These are phyloP conservation scores for Juncus effusus DNA, from an alignment of 176 grass and related monocot genomes.

Conservation along the genomic window DNA sequence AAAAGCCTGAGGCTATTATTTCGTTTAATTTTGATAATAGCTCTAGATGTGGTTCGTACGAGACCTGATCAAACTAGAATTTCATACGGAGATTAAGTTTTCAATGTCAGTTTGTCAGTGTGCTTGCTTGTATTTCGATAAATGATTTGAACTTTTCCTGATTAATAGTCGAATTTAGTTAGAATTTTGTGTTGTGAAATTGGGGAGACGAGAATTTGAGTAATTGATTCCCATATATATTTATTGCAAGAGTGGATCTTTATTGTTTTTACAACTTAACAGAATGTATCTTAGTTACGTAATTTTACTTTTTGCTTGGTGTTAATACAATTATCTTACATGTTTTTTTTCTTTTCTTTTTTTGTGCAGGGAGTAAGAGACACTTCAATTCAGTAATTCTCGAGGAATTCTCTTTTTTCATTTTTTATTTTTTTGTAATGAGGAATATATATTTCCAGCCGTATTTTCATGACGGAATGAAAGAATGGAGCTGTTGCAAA, in stretches of 20 bases:
- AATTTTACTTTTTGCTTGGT: neutral
- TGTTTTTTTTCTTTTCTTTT: slow-evolving; percentile 13
- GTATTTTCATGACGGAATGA: slow-evolving; percentile 90
- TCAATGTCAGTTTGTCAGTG: too few relatives aligned
- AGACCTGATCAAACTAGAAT: slow-evolving; percentile 1
- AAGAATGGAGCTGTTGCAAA: slow-evolving; percentile 99
- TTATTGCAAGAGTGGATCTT: neutral
- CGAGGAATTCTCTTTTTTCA: slow-evolving; percentile 7
- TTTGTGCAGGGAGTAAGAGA: slow-evolving; percentile 80
- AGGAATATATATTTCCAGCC: slow-evolving; percentile 51
- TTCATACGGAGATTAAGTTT: neutral
- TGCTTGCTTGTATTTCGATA: too few relatives aligned
- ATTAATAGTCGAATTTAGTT: too few relatives aligned
- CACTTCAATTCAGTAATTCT: slow-evolving; percentile 7
- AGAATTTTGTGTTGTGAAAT: too few relatives aligned
- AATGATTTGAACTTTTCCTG: too few relatives aligned
- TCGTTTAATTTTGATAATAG: neutral
- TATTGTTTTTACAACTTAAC: too few relatives aligned
- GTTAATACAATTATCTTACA: neutral
- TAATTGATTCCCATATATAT: neutral
- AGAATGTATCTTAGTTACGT: too few relatives aligned
- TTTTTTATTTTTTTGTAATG: slow-evolving; percentile 33
- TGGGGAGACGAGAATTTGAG: too few relatives aligned
- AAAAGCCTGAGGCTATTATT: neutral
- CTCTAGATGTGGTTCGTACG: neutral